Conservation (phyloP, 2,329 filamentous ascomycete genomes). For the Leptographium lundbergii region DNA sequence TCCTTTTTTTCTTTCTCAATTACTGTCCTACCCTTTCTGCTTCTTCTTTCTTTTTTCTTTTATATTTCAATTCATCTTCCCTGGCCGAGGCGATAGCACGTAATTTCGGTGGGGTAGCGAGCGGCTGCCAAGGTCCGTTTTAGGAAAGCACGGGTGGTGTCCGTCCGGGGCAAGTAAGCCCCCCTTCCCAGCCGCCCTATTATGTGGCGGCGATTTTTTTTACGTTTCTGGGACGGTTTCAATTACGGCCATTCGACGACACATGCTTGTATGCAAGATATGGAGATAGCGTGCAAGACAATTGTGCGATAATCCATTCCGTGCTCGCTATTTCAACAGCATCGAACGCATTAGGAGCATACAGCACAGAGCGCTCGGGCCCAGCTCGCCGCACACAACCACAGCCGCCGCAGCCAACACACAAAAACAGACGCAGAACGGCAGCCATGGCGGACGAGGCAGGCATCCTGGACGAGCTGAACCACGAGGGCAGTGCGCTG, state of each 20-base stretch:
- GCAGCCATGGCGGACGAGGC: constrained; percentile 1
- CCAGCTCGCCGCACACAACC: neutral
- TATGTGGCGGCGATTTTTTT: neutral
- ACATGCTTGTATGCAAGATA: neutral
- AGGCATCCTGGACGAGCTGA: neutral
- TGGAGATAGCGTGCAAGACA: neutral
- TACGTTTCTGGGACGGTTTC: neutral
- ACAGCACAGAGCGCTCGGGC: neutral
- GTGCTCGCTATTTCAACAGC: no score
- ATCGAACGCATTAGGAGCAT: neutral
- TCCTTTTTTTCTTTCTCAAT: no score
- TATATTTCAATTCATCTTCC: neutral
- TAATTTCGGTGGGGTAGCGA: neutral
- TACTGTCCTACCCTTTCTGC: no score
- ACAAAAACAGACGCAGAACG: neutral
- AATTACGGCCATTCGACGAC: neutral
- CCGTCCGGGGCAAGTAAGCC: neutral
- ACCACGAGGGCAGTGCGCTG: constrained; percentile 22
- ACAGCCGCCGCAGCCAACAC: neutral
- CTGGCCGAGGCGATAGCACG: neutral
- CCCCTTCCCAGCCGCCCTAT: neutral
- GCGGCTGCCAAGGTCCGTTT: neutral
- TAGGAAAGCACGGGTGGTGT: neutral
- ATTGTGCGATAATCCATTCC: neutral
- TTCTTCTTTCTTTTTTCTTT: neutral